Conservation (phyloP, 2,329 filamentous ascomycete species). For the Penicillium psychrosexuale region DNA sequence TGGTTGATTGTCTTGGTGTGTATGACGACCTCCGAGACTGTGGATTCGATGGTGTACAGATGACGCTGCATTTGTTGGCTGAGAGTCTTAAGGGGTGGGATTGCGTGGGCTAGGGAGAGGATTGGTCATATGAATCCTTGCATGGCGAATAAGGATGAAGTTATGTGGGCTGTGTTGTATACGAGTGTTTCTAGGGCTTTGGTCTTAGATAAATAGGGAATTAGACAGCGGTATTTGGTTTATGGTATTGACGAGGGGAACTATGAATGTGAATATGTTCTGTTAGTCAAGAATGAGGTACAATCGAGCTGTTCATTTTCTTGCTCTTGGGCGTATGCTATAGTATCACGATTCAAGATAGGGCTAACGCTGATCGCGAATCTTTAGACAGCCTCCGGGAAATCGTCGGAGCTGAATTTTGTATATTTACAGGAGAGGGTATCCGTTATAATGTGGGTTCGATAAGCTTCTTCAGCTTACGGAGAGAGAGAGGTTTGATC, state of each 20-base stretch:
- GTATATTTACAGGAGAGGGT: not conserved
- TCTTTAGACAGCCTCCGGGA: not conserved
- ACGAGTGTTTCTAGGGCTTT: constrained; percentile 19
- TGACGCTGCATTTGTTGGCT: constrained; percentile 25
- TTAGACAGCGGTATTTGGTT: constrained; percentile 24
- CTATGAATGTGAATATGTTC: not conserved
- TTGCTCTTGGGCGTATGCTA: not conserved
- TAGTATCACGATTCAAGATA: not conserved
- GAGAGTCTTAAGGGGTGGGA: constrained; percentile 13
- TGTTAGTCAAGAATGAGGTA: not conserved
- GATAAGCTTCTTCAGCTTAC: constrained; percentile 32
- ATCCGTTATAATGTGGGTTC: not conserved
- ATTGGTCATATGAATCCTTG: constrained; percentile 28
- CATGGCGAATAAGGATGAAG: constrained; percentile 20
- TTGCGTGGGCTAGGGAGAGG: constrained; percentile 18
- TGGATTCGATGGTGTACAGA: constrained; percentile 16
- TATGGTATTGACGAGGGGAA: constrained; percentile 32
- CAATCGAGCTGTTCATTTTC: not conserved
- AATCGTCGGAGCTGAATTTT: not conserved
- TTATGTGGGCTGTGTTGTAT: constrained; percentile 29
- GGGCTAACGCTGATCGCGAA: not conserved
- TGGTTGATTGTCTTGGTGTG: constrained; percentile 27
- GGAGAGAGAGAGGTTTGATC: constrained; percentile 33
- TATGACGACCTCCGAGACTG: constrained; percentile 21
- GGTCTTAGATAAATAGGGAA: constrained; percentile 20